These are phyloP conservation scores for Fusarium haematococcum DNA, from an alignment of 2,329 filamentous ascomycete species.

Conservation along the genomic window DNA sequence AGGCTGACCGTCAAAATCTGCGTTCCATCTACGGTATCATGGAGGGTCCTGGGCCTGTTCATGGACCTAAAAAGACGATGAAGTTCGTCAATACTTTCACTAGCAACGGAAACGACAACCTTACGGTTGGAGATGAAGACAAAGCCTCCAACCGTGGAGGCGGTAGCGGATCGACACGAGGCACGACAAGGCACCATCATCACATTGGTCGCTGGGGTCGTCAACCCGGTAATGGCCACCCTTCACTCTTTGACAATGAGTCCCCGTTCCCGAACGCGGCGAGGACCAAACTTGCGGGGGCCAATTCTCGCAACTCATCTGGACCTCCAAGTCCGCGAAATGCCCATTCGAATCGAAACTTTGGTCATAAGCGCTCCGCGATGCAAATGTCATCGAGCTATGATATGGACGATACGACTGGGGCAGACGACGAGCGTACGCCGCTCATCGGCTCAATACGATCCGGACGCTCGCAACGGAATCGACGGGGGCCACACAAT, in stretches of 20 bases:
- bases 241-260: slow-evolving; percentile 81
- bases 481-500: slow-evolving; percentile 66
- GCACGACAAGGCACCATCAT: slow-evolving; percentile 81
- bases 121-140: slow-evolving; percentile 72
- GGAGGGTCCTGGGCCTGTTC: slow-evolving; percentile 64
- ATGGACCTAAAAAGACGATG: slow-evolving; percentile 83
- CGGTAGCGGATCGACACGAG: slow-evolving; percentile 70
- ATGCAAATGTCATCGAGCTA: slow-evolving; percentile 73
- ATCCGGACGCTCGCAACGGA: slow-evolving; percentile 67
- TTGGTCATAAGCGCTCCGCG: slow-evolving; percentile 62
- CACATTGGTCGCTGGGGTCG: slow-evolving; percentile 80
- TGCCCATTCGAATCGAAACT: slow-evolving; percentile 52
- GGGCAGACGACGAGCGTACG: slow-evolving; percentile 88
- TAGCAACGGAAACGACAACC: slow-evolving; percentile 65
- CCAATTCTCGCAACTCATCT: slow-evolving; percentile 68
- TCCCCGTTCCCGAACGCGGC: slow-evolving; percentile 80
- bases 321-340: slow-evolving; percentile 78
- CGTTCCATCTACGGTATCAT: slow-evolving; percentile 76
- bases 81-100: slow-evolving; percentile 90
- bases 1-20: slow-evolving; percentile 70
- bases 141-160: slow-evolving; percentile 69
- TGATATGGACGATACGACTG: slow-evolving; percentile 83
- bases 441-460: slow-evolving; percentile 77
- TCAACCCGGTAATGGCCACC: slow-evolving; percentile 72
- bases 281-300: slow-evolving; percentile 71